Conservation (phyloP, 169 alveolate genomes). For the Plasmodium gaboni region DNA sequence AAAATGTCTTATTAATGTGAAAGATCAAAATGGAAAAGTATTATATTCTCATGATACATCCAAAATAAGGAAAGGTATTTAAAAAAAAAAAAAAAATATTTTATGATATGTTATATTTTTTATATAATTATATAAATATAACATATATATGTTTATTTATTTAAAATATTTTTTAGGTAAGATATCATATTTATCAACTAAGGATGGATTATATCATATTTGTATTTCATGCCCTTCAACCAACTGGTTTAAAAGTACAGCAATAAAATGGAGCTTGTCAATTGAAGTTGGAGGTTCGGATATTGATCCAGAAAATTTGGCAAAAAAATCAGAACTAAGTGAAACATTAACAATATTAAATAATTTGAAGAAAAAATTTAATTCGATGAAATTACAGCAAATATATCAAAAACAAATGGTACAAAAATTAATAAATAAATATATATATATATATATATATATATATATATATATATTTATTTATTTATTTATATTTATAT, state of each 20-base stretch:
- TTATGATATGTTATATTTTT: too few species aligned
- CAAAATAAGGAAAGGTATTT: slow-evolving; percentile 33
- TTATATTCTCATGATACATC: slow-evolving; percentile 54
- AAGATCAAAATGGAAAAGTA: slow-evolving; percentile 24
- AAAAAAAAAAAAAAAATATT: not conserved
- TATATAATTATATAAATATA: not conserved
- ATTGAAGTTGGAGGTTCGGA: slow-evolving; percentile 82
- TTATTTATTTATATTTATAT: slow-evolving; percentile 1
- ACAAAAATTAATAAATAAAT: not conserved
- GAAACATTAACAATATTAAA: slow-evolving; percentile 20
- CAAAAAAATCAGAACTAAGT: slow-evolving; percentile 78
- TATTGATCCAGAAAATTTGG: slow-evolving; percentile 73
- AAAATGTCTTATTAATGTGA: slow-evolving; percentile 43
- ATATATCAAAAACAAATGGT: slow-evolving; percentile 51
- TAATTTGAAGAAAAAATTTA: slow-evolving; percentile 31
- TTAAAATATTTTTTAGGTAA: slow-evolving; percentile 75
- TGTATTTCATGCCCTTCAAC: slow-evolving; percentile 84
- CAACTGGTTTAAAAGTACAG: slow-evolving; percentile 79
- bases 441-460: not conserved
- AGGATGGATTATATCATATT: slow-evolving; percentile 76
- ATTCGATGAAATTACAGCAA: slow-evolving; percentile 60
- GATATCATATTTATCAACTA: slow-evolving; percentile 75
- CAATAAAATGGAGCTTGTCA: slow-evolving; percentile 79
- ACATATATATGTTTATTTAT: not conserved
- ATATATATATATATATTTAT: not conserved